Base-by-base conservation (phyloP, 495 filamentous ascomycete genomes). In the Astrothelium subdiscretum region DNA sequence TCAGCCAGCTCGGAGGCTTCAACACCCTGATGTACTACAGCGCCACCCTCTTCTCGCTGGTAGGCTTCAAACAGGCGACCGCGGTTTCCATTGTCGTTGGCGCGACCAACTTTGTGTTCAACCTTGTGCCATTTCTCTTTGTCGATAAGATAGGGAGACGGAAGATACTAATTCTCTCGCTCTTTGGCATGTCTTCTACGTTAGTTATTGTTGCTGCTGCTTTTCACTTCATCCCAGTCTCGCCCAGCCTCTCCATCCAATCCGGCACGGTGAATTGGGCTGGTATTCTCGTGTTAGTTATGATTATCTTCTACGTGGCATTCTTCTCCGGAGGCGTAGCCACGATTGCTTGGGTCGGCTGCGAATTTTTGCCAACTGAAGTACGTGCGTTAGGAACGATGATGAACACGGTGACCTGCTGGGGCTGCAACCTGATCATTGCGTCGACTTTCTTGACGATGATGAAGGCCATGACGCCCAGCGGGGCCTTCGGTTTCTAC, bases 31-130 rank as follows among this genome's bases (percentile, higher is more conserved):
- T 79, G 76, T 78, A 79, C 67, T 81, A 81, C 63, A 78, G 77
- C 3, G 71, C 78, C 0, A 81, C 77, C 0, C 72, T 83, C 0
- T 83, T 83, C 63, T 72, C 73, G 18, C 67, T 78, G 1, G 81
- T 83, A 24, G 81, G 80, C 4, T 82, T 83, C 65, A 62, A 62
- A 22, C 78, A 81, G 59, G 74, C 80, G 2, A 74, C 75, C 0
- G 78, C 80, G 1, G 80, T 82, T 4, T 75, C 76, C 3, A 74
- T 75, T 24, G 75, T 79, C 29, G 74, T 82, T 31, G 78, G 77
- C 2, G 80, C 66, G 1, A 80, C 79, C 4, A 84, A 81, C 63
- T 79, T 83, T 62, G 61, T 81, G 59, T 80, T 83, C 69, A 81
- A 75, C 3, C 70, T 74, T 31, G 72, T 81, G 44, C 82, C 80